Conservation (phyloP, 768 basidiomycete genomes). For the Collybiopsis confluens region DNA sequence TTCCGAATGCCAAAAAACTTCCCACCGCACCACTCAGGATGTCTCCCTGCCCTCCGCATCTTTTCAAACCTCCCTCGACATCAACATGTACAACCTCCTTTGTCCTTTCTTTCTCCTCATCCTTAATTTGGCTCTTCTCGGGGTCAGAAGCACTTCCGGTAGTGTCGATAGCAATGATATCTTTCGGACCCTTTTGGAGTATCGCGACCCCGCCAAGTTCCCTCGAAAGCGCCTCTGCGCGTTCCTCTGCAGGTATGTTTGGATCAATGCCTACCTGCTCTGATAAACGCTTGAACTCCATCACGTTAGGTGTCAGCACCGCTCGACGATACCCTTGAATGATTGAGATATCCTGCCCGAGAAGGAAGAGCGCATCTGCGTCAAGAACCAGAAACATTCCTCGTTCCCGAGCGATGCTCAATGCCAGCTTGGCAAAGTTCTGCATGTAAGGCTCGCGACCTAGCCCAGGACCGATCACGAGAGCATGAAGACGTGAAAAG, state of each 20-base stretch:
- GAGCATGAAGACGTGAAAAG: conserved; percentile 82
- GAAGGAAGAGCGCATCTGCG: conserved; percentile 85
- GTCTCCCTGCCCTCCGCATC: conserved; percentile 97
- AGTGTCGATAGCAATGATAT: conserved; percentile 79
- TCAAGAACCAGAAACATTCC: conserved; percentile 92
- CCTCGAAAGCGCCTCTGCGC: conserved; percentile 70
- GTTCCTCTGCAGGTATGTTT: conserved; percentile 42
- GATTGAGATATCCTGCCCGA: conserved; percentile 68
- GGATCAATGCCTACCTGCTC: conserved; percentile 67
- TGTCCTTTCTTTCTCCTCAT: conserved; percentile 44
- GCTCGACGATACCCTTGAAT: conserved; percentile 84
- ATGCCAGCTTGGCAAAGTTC: conserved; percentile 67
- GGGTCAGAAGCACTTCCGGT: conserved; percentile 49
- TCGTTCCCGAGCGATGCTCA: conserved; percentile 63
- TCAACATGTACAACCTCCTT: conserved; percentile 65
- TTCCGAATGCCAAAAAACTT: conserved; percentile 91
- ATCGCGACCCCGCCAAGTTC: conserved; percentile 85
- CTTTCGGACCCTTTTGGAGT: conserved; percentile 79
- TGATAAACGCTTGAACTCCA: conserved; percentile 84
- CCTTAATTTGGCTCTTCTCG: conserved; percentile 36
- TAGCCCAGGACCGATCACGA: conserved; percentile 91
- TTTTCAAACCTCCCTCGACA: conserved; percentile 75
- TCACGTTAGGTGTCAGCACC: conserved; percentile 91
- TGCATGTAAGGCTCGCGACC: conserved; percentile 93
- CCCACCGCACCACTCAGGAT: conserved; percentile 86